Percentiles rank a stretch among this genome's conserved stretches.
Evolutionary conservation across 306 rosid genomes (phyloP).

Genomic region (Cucurbita argyrosperma): DNA sequence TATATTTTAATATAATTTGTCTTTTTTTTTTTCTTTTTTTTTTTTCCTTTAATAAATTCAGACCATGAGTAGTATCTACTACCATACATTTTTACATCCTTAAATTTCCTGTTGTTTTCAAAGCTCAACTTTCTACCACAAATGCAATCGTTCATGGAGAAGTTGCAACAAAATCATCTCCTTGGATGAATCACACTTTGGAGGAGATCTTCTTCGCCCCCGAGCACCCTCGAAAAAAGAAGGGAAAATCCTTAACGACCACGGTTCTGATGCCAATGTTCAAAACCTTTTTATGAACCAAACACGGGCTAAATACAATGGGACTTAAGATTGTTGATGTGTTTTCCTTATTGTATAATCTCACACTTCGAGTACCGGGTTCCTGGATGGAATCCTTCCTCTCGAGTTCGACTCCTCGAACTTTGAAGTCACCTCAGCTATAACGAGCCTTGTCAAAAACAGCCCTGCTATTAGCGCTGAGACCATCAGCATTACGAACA

Average conservation of each 20-base stretch:
- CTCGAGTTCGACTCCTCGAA: constrained; percentile 48
- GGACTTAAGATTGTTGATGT: not conserved
- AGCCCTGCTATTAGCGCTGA: constrained; percentile 84
- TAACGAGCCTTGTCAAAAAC: constrained; percentile 69
- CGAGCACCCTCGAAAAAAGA: not conserved
- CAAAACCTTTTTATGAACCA: not conserved
- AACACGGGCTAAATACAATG: not conserved
- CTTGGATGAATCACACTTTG: not conserved
- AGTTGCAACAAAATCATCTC: not conserved
- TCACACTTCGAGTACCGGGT: constrained; percentile 28
- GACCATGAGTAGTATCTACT: not conserved
- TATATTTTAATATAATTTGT: not conserved
- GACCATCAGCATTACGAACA: constrained; percentile 83
- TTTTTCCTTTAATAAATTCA: not conserved
- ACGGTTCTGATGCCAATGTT: not conserved
- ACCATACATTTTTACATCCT: not conserved
- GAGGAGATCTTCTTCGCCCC: not conserved
- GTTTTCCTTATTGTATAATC: not conserved
- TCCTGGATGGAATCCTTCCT: constrained; percentile 15
- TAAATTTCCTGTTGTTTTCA: not conserved
- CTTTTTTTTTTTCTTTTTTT: not conserved
- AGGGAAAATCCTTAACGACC: not conserved
- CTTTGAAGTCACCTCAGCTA: constrained; percentile 63
- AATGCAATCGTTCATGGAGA: constrained; percentile 3
- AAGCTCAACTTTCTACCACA: not conserved